These are phyloP conservation scores for Pseudogymnoascus sp. DNA, from an alignment of 2,329 filamentous ascomycete species.

Conservation along the genomic window DNA sequence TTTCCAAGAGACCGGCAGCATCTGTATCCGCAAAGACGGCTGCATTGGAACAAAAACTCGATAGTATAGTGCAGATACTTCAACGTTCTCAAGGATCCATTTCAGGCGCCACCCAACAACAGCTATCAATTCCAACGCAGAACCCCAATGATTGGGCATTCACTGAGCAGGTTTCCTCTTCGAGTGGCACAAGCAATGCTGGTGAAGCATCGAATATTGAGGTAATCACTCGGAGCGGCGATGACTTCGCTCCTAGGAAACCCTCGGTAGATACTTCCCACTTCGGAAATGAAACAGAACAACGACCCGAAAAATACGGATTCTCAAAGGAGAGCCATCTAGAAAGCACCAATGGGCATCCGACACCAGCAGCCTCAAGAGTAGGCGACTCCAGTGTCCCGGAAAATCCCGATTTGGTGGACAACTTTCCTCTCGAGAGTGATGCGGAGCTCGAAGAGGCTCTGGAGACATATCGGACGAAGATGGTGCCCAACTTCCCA, in stretches of 20 bases:
- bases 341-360: background rate
- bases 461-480: slow-evolving; percentile 8
- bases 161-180: background rate
- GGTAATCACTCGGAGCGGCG: background rate
- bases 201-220: background rate
- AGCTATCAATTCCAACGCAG: background rate
- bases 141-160: background rate
- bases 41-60: slow-evolving; percentile 15
- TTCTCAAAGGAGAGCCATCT: background rate
- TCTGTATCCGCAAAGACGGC: slow-evolving; percentile 12
- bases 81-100: slow-evolving; percentile 10
- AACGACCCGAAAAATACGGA: background rate
- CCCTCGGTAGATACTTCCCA: background rate
- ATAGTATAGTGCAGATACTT: slow-evolving; percentile 15
- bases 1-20: slow-evolving; percentile 10
- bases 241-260: background rate
- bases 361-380: background rate
- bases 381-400: background rate
- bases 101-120: background rate
- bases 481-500: slow-evolving; percentile 11
- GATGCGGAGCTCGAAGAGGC: slow-evolving; percentile 9
- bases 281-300: background rate
- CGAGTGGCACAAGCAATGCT: background rate
- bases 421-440: background rate
- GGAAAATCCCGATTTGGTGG: background rate